phyloP scores from a whole-genome alignment of 176 grass and related monocot species.

The Avena atlantica region DNA sequence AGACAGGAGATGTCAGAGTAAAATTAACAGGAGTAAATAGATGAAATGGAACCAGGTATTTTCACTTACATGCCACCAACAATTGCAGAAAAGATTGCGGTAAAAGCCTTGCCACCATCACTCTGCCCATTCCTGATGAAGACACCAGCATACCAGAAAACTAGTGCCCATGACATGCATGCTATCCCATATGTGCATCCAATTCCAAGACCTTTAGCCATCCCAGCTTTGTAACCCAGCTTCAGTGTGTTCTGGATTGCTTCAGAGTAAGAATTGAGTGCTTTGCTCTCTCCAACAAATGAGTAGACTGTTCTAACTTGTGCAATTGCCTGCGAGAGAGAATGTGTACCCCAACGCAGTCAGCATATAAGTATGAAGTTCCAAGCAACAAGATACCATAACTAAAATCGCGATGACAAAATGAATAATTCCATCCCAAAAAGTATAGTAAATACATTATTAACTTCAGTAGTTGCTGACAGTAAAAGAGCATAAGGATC shows the following conservation, averaged over 20 bases:
- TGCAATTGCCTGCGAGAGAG: constrained; percentile 71
- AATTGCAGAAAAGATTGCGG: constrained; percentile 94
- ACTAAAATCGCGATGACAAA: not conserved
- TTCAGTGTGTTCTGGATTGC: constrained; percentile 92
- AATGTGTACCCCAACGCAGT: not conserved
- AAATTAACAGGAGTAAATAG: not conserved
- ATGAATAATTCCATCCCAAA: not conserved
- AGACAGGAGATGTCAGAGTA: not conserved
- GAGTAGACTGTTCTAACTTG: constrained; percentile 99
- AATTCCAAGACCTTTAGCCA: constrained; percentile 97
- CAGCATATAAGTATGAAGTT: constrained; percentile 28
- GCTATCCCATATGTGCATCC: constrained; percentile 97
- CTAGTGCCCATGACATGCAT: constrained; percentile 98
- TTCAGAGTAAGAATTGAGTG: constrained; percentile 94
- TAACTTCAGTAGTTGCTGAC: not conserved
- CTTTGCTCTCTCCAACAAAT: constrained; percentile 93
- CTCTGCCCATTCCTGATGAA: constrained; percentile 92
- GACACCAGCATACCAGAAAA: constrained; percentile 98
- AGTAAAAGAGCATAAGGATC: not conserved
- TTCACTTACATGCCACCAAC: constrained; percentile 85
- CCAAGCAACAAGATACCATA: constrained; percentile 5
- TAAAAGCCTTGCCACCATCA: constrained; percentile 97
- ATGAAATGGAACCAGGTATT: constrained; percentile 5
- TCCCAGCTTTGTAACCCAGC: constrained; percentile 96
- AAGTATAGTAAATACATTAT: not conserved